A percentile compares a stretch with the other conserved stretches of the same genome.
Conservation (phyloP, 805 yeast species). For the Osmozyma mogii region DNA sequence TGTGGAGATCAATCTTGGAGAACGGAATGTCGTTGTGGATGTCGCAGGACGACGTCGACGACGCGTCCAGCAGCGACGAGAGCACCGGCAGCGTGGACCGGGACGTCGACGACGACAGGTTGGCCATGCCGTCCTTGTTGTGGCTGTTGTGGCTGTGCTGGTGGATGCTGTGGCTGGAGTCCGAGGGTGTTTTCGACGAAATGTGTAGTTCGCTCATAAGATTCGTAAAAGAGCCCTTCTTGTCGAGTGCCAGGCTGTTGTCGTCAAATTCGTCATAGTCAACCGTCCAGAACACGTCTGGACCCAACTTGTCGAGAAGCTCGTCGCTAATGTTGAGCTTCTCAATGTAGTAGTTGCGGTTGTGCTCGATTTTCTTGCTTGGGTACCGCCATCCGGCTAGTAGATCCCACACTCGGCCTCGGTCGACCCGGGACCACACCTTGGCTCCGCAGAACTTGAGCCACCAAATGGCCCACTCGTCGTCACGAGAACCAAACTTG, state of each 20-base stretch:
- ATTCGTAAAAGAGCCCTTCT: slow-evolving; percentile 22
- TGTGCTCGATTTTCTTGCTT: slow-evolving; percentile 21
- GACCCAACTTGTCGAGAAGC: slow-evolving; percentile 36
- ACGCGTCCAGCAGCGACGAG: slow-evolving; percentile 6
- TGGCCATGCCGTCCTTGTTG: too few relatives aligned
- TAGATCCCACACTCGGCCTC: slow-evolving; percentile 88
- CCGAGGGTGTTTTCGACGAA: slow-evolving; percentile 2
- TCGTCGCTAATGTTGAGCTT: slow-evolving; percentile 22
- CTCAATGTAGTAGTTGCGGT: slow-evolving; percentile 22
- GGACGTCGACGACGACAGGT: too few relatives aligned
- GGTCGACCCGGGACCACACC: slow-evolving; percentile 70
- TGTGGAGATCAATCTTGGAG: slow-evolving; percentile 63
- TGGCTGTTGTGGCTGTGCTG: background rate
- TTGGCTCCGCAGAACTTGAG: slow-evolving; percentile 83
- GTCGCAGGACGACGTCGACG: slow-evolving; percentile 4
- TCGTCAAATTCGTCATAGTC: slow-evolving; percentile 8
- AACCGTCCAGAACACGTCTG: slow-evolving; percentile 55
- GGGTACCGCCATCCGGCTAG: slow-evolving; percentile 64
- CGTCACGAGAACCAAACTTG: slow-evolving; percentile 50
- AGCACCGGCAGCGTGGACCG: slow-evolving; percentile 5
- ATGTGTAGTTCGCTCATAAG: slow-evolving; percentile 23
- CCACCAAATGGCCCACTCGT: slow-evolving; percentile 95
- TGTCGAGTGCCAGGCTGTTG: slow-evolving; percentile 1
- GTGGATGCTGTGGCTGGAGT: slow-evolving; percentile 3
- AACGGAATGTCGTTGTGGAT: slow-evolving; percentile 33